Evolutionary conservation across 2,329 filamentous ascomycete species (phyloP), one percentile per base, ranked within the genome.

Genomic region (Lizonia empirigonia): DNA sequence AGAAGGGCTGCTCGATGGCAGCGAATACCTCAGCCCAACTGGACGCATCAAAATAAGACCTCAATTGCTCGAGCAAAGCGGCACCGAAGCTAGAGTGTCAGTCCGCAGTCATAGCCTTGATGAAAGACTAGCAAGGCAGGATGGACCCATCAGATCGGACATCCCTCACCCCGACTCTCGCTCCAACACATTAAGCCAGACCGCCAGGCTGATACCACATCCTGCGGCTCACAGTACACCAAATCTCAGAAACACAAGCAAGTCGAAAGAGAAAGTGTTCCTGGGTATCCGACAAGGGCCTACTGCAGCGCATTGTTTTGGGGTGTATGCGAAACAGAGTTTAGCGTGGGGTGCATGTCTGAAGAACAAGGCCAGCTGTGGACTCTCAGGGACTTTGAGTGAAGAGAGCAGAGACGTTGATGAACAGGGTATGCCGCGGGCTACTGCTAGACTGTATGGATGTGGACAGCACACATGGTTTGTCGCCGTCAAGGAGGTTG

Each of bases 271-370:
- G 13, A 44, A 19, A 2, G 56, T 66, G 3, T 65, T 53, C 12
- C 8, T 66, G 15, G 64, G 61, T 1, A 38, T 63, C 4, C 54
- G 63, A 7, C 37, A 60, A 37, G 55, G 50, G 2, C 59, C 59
- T 7, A 39, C 45, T 8, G 40, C 36, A 1, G 58, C 55, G 19
- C 56, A 60, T 12, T 64, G 59, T 37, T 51, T 67, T 5, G 61
- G 62, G 0, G 16, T 62, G 1, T 65, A 50, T 18, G 42, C 56
- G 3, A 57, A 50, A 15, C 59, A 58, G 32, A 54, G 36, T 27
- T 23, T 63, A 20, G 62, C 62, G 2, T 67, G 62, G 64, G 64
- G 59, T 3, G 61, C 62, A 4, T 67, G 61, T 32, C 33, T 67
- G 15, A 64, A 67, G 18, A 53, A 63, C 15, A 63, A 63, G 26